Conservation (phyloP, 192 early-diverging fungal genomes). For the Lobosporangium transversale region DNA sequence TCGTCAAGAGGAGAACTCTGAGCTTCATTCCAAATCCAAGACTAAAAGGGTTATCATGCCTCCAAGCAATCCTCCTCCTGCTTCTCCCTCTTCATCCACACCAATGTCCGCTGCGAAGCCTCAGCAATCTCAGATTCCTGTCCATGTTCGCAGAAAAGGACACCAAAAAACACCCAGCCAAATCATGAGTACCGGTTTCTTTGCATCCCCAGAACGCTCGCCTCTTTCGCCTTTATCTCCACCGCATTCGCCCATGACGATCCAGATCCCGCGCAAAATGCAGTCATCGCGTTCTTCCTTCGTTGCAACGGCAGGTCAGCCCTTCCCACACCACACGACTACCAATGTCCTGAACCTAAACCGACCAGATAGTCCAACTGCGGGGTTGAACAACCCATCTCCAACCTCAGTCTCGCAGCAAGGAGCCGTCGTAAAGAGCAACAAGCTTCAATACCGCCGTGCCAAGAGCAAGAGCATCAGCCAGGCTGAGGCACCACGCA, state of each 20-base stretch:
- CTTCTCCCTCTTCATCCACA: neutral
- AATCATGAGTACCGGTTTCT: constrained; percentile 19
- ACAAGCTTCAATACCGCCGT: constrained; percentile 1
- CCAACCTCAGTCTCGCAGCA: neutral
- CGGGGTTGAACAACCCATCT: constrained; percentile 1
- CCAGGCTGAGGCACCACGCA: constrained; percentile 1
- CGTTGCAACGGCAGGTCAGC: neutral
- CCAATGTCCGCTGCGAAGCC: neutral
- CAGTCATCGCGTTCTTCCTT: neutral
- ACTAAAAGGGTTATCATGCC: constrained; percentile 3
- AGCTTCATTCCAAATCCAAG: neutral
- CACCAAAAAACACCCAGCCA: constrained; percentile 38
- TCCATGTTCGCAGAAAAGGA: constrained; percentile 3
- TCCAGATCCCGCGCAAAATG: constrained; percentile 34
- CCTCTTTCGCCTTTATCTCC: constrained; percentile 29
- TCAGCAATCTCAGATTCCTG: neutral
- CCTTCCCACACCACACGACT: neutral
- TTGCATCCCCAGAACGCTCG: constrained; percentile 13
- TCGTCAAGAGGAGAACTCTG: neutral
- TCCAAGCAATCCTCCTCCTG: constrained; percentile 12
- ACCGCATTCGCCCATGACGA: constrained; percentile 25
- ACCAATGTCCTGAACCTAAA: neutral
- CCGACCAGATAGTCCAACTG: constrained; percentile 18
- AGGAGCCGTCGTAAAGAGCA: neutral
- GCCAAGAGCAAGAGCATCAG: constrained; percentile 6